Conservation (phyloP, 2,329 filamentous ascomycete genomes). For the Chaetomiaceae sp. region DNA sequence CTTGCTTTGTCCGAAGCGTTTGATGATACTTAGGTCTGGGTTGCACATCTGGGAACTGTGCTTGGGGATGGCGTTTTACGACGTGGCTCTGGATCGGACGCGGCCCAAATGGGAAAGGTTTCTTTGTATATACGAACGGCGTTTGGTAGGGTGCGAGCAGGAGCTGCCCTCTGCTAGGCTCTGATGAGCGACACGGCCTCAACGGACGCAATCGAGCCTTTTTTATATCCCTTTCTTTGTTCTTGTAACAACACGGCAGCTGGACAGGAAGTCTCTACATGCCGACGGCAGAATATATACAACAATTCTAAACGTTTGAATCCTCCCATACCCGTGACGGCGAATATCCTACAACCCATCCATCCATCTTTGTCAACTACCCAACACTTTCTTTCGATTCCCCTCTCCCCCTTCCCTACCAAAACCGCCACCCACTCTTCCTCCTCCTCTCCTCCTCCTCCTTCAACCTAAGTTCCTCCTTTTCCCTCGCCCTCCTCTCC, state of each 20-base stretch:
- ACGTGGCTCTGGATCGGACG: background rate
- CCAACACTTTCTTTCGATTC: no score
- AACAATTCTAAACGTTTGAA: no score
- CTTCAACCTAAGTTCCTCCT: constrained; percentile 19
- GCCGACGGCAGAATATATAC: background rate
- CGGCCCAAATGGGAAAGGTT: background rate
- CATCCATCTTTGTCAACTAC: no score
- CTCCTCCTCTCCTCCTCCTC: constrained; percentile 26
- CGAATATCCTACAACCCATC: background rate
- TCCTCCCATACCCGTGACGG: no score
- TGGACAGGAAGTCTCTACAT: background rate
- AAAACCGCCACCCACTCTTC: constrained; percentile 54
- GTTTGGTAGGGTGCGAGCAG: background rate
- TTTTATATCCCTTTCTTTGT: no score
- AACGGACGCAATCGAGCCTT: background rate
- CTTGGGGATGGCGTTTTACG: background rate
- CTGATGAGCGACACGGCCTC: background rate
- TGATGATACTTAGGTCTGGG: background rate
- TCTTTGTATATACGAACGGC: background rate
- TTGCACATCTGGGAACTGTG: no score
- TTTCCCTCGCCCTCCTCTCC: constrained; percentile 35
- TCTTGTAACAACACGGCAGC: background rate
- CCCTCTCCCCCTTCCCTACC: constrained; percentile 39
- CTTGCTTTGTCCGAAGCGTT: background rate
- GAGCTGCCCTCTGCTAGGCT: background rate